phyloP scores from a whole-genome alignment of 148 eudicot species.

The Agrostemma githago region DNA sequence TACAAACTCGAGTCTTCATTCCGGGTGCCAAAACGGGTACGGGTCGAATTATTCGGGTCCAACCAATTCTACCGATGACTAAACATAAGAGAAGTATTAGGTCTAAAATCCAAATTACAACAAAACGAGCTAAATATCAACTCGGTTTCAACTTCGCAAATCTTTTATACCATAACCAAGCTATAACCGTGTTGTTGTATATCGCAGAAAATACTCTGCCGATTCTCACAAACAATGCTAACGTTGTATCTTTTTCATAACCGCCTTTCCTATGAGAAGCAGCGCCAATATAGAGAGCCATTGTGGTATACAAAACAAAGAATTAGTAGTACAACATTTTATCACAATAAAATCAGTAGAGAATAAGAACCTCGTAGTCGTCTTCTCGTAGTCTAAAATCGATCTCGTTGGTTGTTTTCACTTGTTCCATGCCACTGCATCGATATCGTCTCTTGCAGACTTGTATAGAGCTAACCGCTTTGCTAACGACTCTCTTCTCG shows the following conservation, averaged over 20 bases:
- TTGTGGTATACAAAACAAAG: slow-evolving; percentile 11
- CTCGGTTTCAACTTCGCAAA: not conserved
- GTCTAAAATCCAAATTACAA: not conserved
- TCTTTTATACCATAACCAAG: not conserved
- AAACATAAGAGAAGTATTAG: not conserved
- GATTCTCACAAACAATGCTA: not conserved
- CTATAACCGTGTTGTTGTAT: not conserved
- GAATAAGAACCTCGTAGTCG: slow-evolving; percentile 1
- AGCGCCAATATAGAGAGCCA: not conserved
- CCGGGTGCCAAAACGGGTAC: too few relatives aligned
- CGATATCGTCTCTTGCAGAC: slow-evolving; percentile 95
- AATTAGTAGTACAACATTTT: slow-evolving; percentile 3
- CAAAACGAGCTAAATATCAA: not conserved
- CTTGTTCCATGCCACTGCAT: slow-evolving; percentile 88
- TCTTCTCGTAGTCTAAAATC: not conserved
- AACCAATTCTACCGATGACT: too few relatives aligned
- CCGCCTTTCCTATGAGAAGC: slow-evolving; percentile 5
- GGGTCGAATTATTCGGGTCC: too few relatives aligned
- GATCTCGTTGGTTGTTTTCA: slow-evolving; percentile 11
- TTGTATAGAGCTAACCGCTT: slow-evolving; percentile 87
- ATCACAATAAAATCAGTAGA: slow-evolving; percentile 13
- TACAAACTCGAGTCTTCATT: too few relatives aligned
- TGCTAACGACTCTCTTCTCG: slow-evolving; percentile 72
- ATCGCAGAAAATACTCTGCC: not conserved
- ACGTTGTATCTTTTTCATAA: not conserved